Base-by-base conservation (phyloP, 2,329 filamentous ascomycete species). In the Aspergillus fumigatiaffinis region DNA sequence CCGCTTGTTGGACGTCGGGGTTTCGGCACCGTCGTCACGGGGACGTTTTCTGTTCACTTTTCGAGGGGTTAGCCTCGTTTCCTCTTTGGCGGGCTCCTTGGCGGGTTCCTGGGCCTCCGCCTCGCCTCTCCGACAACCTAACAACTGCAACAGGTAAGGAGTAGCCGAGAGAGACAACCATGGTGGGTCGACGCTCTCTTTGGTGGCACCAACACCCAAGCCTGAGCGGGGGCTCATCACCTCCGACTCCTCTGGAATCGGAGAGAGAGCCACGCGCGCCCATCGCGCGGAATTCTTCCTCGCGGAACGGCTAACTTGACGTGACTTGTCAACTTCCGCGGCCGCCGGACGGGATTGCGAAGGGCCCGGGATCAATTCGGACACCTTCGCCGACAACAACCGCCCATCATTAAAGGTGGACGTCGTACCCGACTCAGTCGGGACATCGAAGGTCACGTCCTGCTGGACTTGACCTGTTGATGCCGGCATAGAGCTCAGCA, bases 11-110 rank as follows among this genome's bases (percentile, higher is more conserved):
- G 62, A 52, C 20, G 50, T 20, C 3, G 66, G 61, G 14, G 61
- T 67, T 26, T 55, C 52, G 7, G 56, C 54, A n/a, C 52, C 51
- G 5, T 62, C 58, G n/a, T 61, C 55, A 23, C 46, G 62, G 28
- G 60, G 29, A 4, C 66, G 58, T 47, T 67, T 66, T 52, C 59
- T 61, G 25, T 64, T 68, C 9, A 60, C 61, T 66, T 52, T 56
- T 2, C 12, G 28, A 10, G 25, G 26, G 1, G 60, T 65, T 58
- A 65, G 63, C 60, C 51, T 52, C 14, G 56, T 29, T 25, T 50
- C 53, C 10, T 48, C 42, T 29, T 54, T 42, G 51, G 35, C 44
- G 50, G 46, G 52, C 9, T 46, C 32, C 32, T 35, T 35, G 32
- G 32, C 32, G 32, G 14, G 32, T 35, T 17, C 32, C 12, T 35